Conservation (phyloP, 1,284 basidiomycete genomes). For the Testicularia cyperi region DNA sequence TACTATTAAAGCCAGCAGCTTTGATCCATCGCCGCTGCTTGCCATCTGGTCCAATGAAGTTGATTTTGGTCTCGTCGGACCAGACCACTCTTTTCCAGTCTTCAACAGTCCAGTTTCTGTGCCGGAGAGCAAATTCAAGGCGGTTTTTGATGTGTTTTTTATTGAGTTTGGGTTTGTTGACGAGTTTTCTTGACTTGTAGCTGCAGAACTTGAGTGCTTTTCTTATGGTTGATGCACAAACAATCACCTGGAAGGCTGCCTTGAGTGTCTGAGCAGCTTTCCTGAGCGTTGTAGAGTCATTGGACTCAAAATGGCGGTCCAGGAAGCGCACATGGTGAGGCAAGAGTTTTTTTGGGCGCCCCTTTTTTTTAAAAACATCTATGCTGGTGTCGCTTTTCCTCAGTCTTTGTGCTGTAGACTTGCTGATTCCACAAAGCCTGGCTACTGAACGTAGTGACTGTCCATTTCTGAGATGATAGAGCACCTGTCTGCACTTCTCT, state of each 20-base stretch:
- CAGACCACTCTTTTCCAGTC: slow-evolving; percentile 14
- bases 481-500: no score
- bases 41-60: slow-evolving; percentile 3
- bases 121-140: slow-evolving; percentile 3
- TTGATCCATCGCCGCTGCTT: slow-evolving; percentile 1
- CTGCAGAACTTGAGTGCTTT: background rate
- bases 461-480: no score
- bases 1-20: slow-evolving; percentile 1
- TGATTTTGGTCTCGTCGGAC: slow-evolving; percentile 16
- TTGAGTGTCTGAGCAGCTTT: background rate
- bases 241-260: background rate
- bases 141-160: slow-evolving; percentile 1
- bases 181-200: background rate
- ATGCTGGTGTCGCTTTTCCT: background rate
- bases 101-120: slow-evolving; percentile 11
- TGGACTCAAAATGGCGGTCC: background rate
- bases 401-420: background rate
- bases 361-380: background rate
- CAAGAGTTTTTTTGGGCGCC: background rate
- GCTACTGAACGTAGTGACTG: no score
- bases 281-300: background rate
- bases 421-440: no score
- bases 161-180: background rate
- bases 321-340: background rate
- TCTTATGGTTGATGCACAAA: background rate